phyloP scores from a whole-genome alignment of 345 rosid species.

The Eutrema heterophyllum region DNA sequence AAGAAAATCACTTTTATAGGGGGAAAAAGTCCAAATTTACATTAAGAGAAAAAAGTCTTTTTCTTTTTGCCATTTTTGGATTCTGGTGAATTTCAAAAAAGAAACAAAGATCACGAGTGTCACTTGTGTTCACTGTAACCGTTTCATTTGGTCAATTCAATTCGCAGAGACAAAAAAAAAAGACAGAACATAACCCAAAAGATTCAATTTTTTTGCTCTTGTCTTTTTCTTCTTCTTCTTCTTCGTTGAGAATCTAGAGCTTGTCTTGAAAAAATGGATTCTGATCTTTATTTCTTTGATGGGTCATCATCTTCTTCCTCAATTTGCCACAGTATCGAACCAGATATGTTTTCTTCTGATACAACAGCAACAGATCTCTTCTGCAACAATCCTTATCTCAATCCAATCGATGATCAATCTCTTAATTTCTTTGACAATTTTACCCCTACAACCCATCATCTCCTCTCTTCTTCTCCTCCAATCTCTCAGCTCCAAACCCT shows the following conservation, averaged over 20 bases:
- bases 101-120: constrained; percentile 34
- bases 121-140: constrained; percentile 30
- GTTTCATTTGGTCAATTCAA: constrained; percentile 27
- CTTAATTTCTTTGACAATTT: constrained; percentile 30
- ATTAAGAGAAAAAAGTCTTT: neutral
- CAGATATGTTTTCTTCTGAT: constrained; percentile 46
- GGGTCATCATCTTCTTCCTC: constrained; percentile 41
- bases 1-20: neutral
- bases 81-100: constrained; percentile 17
- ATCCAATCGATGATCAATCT: constrained; percentile 25
- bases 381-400: constrained; percentile 20
- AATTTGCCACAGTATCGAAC: constrained; percentile 29
- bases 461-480: constrained; percentile 65
- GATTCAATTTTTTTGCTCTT: neutral
- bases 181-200: constrained; percentile 17
- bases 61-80: constrained; percentile 35
- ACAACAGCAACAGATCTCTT: constrained; percentile 26
- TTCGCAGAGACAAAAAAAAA: neutral
- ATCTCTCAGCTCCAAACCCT: constrained; percentile 54
- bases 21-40: neutral
- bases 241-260: constrained; percentile 11
- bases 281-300: constrained; percentile 50
- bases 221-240: neutral
- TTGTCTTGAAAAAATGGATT: constrained; percentile 45
- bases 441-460: constrained; percentile 14